Percentiles rank a stretch among this genome's conserved stretches.
Conservation (phyloP, 116 monocot genomes). For the Dioscorea cayenensis region DNA sequence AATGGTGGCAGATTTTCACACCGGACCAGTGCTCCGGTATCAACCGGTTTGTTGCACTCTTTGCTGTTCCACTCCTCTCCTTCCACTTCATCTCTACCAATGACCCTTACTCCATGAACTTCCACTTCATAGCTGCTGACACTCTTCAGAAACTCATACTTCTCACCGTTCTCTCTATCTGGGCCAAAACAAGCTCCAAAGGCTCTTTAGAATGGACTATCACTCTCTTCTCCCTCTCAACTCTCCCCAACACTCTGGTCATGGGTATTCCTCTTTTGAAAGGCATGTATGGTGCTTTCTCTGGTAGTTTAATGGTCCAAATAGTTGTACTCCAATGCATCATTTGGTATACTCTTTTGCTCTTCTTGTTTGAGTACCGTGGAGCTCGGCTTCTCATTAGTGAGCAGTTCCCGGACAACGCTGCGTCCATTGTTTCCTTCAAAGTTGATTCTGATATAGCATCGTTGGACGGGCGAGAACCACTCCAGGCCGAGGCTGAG, state of each 20-base stretch:
- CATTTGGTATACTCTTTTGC: constrained; percentile 39
- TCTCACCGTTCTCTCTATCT: constrained; percentile 35
- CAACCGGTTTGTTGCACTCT: constrained; percentile 42
- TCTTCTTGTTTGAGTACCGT: constrained; percentile 35
- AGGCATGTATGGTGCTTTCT: constrained; percentile 27
- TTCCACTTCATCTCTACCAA: constrained; percentile 44
- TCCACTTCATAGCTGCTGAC: constrained; percentile 84
- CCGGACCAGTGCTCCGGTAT: constrained; percentile 37
- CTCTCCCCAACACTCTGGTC: constrained; percentile 43
- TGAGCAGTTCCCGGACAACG: constrained; percentile 32
- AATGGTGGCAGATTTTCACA: constrained; percentile 40
- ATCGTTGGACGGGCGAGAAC: neutral
- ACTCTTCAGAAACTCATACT: constrained; percentile 77
- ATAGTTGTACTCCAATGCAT: constrained; percentile 36
- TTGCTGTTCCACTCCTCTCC: constrained; percentile 39
- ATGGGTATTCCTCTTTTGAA: constrained; percentile 41
- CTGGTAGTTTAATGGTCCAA: constrained; percentile 29
- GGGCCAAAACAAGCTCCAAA: constrained; percentile 18
- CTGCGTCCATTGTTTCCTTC: constrained; percentile 11
- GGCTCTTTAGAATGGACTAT: constrained; percentile 35
- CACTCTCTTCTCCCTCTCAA: constrained; percentile 34
- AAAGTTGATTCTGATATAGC: neutral
- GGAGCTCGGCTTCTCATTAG: constrained; percentile 21
- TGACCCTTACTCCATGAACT: constrained; percentile 32
- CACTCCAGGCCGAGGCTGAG: neutral